Percentiles rank a stretch among this genome's conserved stretches.
Conservation (phyloP, 106 monocot genomes). For the Gastrodia elata region DNA sequence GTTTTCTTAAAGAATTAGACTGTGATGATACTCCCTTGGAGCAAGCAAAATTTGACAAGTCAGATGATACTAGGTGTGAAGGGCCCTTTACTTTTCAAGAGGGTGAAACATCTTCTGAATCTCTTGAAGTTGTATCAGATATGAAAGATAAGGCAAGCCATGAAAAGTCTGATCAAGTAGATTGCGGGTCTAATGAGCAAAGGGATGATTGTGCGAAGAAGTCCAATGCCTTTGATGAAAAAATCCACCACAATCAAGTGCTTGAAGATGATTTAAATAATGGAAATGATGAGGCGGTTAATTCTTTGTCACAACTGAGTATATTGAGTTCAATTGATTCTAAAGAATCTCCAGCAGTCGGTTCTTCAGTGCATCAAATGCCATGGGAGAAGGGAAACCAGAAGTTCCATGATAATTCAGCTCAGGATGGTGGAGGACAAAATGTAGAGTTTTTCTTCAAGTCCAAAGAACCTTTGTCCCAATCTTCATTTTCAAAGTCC, state of each 20-base stretch:
- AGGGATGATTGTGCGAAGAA: conserved; percentile 4
- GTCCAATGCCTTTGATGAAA: background rate
- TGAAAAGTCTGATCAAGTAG: conserved; percentile 24
- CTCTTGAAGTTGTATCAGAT: conserved; percentile 21
- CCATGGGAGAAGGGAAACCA: conserved; percentile 20
- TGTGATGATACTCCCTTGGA: conserved; percentile 15
- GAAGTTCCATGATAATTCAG: conserved; percentile 21
- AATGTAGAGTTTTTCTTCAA: conserved; percentile 21
- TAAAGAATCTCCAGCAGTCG: conserved; percentile 21
- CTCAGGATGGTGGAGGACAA: conserved; percentile 30
- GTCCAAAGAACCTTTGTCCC: conserved; percentile 27
- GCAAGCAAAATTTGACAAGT: conserved; percentile 13
- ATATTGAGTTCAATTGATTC: conserved; percentile 9
- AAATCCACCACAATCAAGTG: background rate
- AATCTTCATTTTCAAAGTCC: conserved; percentile 16
- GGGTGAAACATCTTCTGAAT: conserved; percentile 19
- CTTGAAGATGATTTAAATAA: background rate
- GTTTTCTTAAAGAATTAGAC: conserved; percentile 14
- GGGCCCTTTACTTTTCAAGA: conserved; percentile 17
- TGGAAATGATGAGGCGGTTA: conserved; percentile 3
- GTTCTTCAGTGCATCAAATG: conserved; percentile 10
- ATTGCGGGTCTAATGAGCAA: conserved; percentile 6
- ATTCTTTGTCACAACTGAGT: background rate
- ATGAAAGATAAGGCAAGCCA: conserved; percentile 17
- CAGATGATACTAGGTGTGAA: conserved; percentile 13